Percentiles rank a stretch among this genome's conserved stretches.
Conservation (phyloP, 495 filamentous ascomycete genomes). For the Elasticomyces elasticus region DNA sequence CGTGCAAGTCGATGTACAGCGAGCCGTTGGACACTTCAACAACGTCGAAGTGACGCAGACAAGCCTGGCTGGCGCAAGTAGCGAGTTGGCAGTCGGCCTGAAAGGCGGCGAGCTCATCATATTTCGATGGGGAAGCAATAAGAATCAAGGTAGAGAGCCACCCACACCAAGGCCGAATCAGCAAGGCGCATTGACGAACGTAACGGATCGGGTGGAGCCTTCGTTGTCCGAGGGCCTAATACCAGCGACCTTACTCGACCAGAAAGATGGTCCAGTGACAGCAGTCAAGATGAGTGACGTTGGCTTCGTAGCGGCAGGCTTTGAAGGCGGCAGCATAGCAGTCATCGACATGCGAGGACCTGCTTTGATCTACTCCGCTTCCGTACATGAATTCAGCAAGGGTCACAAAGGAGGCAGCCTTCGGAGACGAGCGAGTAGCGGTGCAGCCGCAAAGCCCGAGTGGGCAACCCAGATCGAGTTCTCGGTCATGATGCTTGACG, state of each 20-base stretch:
- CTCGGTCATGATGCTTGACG: conserved; percentile 84
- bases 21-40: conserved; percentile 72
- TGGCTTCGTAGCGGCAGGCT: conserved; percentile 81
- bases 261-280: conserved; percentile 67
- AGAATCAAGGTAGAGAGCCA: conserved; percentile 44
- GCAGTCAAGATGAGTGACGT: conserved; percentile 77
- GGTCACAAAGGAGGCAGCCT: conserved; percentile 63
- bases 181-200: conserved; percentile 55
- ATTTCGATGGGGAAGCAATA: conserved; percentile 78
- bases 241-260: conserved; percentile 69
- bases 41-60: conserved; percentile 65
- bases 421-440: conserved; percentile 36
- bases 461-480: conserved; percentile 77
- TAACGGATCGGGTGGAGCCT: conserved; percentile 66
- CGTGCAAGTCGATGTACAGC: conserved; percentile 74
- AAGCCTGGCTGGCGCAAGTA: conserved; percentile 63
- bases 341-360: conserved; percentile 85
- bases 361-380: conserved; percentile 66
- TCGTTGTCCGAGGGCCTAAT: conserved; percentile 70
- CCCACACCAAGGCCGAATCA: conserved; percentile 41
- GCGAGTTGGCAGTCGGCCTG: conserved; percentile 77
- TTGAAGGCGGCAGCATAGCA: conserved; percentile 64
- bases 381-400: conserved; percentile 57
- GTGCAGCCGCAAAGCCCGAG: conserved; percentile 41
- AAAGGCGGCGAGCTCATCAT: conserved; percentile 71